Evolutionary conservation across 2,329 filamentous ascomycete genomes (phyloP).

Genomic region (Aspergillus sojae): DNA sequence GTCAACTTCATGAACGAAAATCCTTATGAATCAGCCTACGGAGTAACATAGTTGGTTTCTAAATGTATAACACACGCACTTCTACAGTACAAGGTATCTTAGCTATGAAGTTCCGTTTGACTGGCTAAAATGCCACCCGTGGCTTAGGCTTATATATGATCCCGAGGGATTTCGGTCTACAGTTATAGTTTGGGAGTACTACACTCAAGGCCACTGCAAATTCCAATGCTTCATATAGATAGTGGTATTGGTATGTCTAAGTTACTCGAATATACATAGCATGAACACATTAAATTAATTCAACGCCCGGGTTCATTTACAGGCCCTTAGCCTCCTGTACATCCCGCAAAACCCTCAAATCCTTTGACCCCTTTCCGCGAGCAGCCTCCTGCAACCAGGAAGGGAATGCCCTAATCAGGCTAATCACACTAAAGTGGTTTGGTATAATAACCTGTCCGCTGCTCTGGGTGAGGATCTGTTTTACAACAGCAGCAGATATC

Average conservation of each 20-base stretch:
- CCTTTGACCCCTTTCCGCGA: constrained; percentile 30
- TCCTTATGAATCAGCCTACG: neutral
- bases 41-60: neutral
- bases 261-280: neutral
- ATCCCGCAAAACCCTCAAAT: constrained; percentile 16
- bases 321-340: neutral
- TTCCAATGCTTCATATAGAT: neutral
- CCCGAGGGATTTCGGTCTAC: neutral
- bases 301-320: neutral
- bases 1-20: neutral
- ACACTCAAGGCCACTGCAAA: neutral
- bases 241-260: neutral
- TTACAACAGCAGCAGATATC: constrained; percentile 53
- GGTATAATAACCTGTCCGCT: constrained; percentile 55
- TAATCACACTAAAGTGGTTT: constrained; percentile 30
- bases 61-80: neutral
- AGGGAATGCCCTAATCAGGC: constrained; percentile 38
- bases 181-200: neutral
- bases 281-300: neutral
- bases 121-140: neutral
- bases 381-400: constrained; percentile 51
- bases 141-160: neutral
- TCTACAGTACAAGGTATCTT: neutral
- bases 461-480: constrained; percentile 52
- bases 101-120: neutral